A percentile compares a stretch with the other conserved stretches of the same genome.
phyloP scores from a whole-genome alignment of 2,329 filamentous ascomycete species.

The Paracamarosporium sp. region DNA sequence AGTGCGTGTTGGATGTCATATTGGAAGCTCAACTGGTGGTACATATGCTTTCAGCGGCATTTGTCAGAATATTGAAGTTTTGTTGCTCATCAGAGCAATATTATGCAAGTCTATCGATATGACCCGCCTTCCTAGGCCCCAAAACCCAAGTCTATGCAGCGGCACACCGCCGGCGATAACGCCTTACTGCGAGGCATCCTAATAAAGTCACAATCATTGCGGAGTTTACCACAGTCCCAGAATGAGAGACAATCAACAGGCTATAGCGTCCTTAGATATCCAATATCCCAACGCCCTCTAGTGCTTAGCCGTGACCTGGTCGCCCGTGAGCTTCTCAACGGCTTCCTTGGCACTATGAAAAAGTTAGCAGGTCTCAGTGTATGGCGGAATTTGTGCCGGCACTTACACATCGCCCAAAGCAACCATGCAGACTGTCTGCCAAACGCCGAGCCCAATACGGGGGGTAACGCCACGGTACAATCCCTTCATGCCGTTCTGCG shows the following conservation, averaged over 20 bases:
- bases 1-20: too few species aligned
- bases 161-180: background rate
- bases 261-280: constrained; percentile 7
- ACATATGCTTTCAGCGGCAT: too few species aligned
- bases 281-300: constrained; percentile 49
- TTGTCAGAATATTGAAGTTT: background rate
- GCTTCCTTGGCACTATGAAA: constrained; percentile 66
- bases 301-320: constrained; percentile 69
- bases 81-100: background rate
- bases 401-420: constrained; percentile 96
- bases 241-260: constrained; percentile 1
- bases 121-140: background rate
- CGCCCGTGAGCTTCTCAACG: constrained; percentile 70
- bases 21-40: too few species aligned
- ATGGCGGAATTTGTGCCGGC: constrained; percentile 4
- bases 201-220: constrained; percentile 10
- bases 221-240: constrained; percentile 5
- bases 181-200: constrained; percentile 2
- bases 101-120: constrained; percentile 8
- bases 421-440: constrained; percentile 99
- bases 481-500: constrained; percentile 84
- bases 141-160: constrained; percentile 1
- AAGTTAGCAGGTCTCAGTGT: constrained; percentile 25
- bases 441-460: constrained; percentile 92
- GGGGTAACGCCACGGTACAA: constrained; percentile 95